A percentile compares a stretch with the other conserved stretches of the same genome.
These are phyloP conservation scores for Mangifera indica DNA, from an alignment of 345 rosid genomes.

Conservation along the genomic window DNA sequence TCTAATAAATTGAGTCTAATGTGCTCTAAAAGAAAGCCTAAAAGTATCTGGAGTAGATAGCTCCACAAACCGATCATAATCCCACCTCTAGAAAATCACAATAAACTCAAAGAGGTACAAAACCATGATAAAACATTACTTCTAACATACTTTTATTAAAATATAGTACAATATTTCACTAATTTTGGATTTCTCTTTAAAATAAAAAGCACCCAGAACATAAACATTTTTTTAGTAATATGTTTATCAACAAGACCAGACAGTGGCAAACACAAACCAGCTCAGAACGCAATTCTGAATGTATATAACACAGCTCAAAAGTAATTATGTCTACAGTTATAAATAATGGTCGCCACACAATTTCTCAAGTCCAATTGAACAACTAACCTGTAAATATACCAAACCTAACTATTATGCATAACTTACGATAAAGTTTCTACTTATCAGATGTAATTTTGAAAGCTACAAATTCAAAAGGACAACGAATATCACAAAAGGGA, in stretches of 20 bases:
- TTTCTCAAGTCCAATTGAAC: not conserved
- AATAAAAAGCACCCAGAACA: not conserved
- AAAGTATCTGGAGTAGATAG: too few species aligned
- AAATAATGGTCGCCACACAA: constrained; percentile 3
- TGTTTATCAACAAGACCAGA: not conserved
- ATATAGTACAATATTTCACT: not conserved
- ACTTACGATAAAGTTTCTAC: not conserved
- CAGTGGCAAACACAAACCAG: not conserved
- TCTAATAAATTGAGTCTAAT: too few species aligned
- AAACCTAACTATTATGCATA: not conserved
- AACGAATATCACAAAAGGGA: not conserved
- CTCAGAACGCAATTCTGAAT: not conserved
- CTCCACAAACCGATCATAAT: too few species aligned
- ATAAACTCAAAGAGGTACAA: not conserved
- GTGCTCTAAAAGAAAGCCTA: too few species aligned
- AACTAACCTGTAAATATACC: not conserved
- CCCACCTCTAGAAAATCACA: not conserved
- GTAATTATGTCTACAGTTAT: constrained; percentile 6
- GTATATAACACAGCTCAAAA: not conserved
- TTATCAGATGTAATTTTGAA: not conserved
- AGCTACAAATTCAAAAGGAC: not conserved
- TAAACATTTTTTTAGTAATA: not conserved
- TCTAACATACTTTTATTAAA: not conserved
- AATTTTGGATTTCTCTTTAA: not conserved
- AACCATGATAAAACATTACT: not conserved